Evolutionary conservation across 345 rosid species (phyloP).

Genomic region (Streptanthus diversifolius): DNA sequence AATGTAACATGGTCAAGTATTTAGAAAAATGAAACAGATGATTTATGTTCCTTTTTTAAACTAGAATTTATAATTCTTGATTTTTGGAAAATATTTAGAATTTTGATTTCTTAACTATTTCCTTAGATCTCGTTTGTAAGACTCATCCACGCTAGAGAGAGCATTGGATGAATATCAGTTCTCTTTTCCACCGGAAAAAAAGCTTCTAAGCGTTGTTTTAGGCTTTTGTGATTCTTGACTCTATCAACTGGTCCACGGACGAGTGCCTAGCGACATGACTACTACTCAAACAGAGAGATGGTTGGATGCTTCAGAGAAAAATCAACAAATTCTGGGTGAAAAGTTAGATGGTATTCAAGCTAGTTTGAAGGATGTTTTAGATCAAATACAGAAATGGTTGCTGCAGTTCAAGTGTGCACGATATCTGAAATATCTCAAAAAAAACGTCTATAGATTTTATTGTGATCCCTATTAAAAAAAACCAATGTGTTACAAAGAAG

Average conservation of each 20-base stretch:
- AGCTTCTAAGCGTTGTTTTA: background rate
- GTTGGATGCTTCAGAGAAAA: background rate
- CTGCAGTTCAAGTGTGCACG: conserved; percentile 7
- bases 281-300: background rate
- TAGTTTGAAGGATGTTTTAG: background rate
- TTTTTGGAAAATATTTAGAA: background rate
- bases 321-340: background rate
- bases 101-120: background rate
- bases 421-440: background rate
- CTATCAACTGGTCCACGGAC: background rate
- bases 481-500: background rate
- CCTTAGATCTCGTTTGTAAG: conserved; percentile 12
- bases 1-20: background rate
- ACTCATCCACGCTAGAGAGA: background rate
- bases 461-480: background rate
- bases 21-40: background rate
- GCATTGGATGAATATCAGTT: background rate
- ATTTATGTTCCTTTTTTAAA: background rate
- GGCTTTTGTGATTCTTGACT: background rate
- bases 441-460: conserved; percentile 4
- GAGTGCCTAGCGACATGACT: background rate
- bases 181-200: background rate
- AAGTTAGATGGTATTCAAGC: conserved; percentile 4
- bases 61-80: background rate
- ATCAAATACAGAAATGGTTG: conserved; percentile 8